A percentile compares a stretch with the other conserved stretches of the same genome.
These are phyloP conservation scores for Sphaerosporella brunnea DNA, from an alignment of 495 filamentous ascomycete genomes.

Conservation along the genomic window DNA sequence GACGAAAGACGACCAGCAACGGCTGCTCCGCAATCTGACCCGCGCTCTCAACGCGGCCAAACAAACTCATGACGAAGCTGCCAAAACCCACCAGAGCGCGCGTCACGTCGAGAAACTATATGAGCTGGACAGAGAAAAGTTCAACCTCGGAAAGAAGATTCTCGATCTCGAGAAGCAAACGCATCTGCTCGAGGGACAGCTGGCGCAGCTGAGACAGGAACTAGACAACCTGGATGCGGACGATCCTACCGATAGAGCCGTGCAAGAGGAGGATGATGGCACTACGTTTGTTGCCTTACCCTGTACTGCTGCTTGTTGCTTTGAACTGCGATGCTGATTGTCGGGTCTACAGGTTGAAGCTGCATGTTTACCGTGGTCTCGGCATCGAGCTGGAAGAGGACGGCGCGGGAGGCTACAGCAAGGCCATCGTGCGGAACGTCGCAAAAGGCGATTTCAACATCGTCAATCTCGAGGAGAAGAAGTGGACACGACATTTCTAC, in stretches of 20 bases:
- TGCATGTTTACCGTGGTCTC: slow-evolving; percentile 80
- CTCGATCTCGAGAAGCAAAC: slow-evolving; percentile 81
- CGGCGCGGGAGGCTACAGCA: slow-evolving; percentile 58
- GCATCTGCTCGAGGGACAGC: slow-evolving; percentile 66
- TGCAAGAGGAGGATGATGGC: slow-evolving; percentile 42
- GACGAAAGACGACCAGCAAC: slow-evolving; percentile 38
- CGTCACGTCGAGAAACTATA: slow-evolving; percentile 26
- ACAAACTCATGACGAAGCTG: slow-evolving; percentile 18
- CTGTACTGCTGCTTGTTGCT: slow-evolving; percentile 22
- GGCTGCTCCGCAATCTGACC: slow-evolving; percentile 14
- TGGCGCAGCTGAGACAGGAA: slow-evolving; percentile 54
- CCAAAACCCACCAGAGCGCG: slow-evolving; percentile 15
- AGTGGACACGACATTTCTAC: slow-evolving; percentile 82
- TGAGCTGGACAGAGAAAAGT: slow-evolving; percentile 44
- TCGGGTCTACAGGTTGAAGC: slow-evolving; percentile 46
- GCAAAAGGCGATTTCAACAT: slow-evolving; percentile 84
- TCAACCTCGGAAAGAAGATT: slow-evolving; percentile 74
- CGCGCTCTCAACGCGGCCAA: slow-evolving; percentile 16
- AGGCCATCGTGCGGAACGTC: slow-evolving; percentile 66
- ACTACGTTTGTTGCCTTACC: slow-evolving; percentile 6
- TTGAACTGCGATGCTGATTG: background rate
- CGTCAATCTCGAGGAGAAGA: slow-evolving; percentile 84
- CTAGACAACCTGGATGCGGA: slow-evolving; percentile 72
- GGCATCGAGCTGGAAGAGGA: slow-evolving; percentile 81
- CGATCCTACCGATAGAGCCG: slow-evolving; percentile 34